Base-by-base conservation (phyloP, 2,329 filamentous ascomycete species). In the Talaromyces sp. region DNA sequence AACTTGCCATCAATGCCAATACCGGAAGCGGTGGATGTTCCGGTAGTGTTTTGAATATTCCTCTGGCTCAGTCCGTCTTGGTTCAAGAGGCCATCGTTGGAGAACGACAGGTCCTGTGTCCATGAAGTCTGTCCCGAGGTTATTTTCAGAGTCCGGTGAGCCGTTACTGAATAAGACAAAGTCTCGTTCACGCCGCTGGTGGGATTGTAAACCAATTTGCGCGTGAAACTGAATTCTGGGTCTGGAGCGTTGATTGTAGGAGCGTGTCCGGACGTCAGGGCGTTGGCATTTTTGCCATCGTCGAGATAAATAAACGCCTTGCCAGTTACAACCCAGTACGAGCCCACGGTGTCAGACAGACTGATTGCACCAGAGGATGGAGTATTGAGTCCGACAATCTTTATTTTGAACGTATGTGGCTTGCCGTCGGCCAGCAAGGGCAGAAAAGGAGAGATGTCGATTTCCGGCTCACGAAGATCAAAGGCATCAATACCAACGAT, bases 221-320 rank as follows among this genome's bases (percentile, higher is more conserved):
- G 69, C 19, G 78, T 79, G n/a, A 88, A 71, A 1, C 71, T 63
- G 61, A 89, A 81, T 2, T 68, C 70, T 0, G 86, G 84, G 0
- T 65, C 62, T 0, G 80, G 75, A 62, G 74, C 44, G 61, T 67
- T 49, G 62, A 77, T 68, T 1, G 61, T 70, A 11, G 77, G 75
- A 5, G 17, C 17, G 6, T 25, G 55, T 22, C 62, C 30, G 57
- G 58, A 44, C 27, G 36, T 13, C n/a, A 55, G 53, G n/a, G 44
- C 17, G 1, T 59, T 47, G 32, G 22, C 19, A 1, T 51, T 55
- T 19, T 44, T 70, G 2, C 75, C 65, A 5, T 76, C 71, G 66
- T 88, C 86, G 0, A 88, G 79, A 85, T 90, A 95, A n/a, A 92
- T 67, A 70, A 95, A 93, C 11, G 93, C 80, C 73, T 93, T 95